A percentile compares a stretch with the other conserved stretches of the same genome.
Evolutionary conservation across 2,329 filamentous ascomycete species (phyloP).

Genomic region (Calonectria pauciramosa): DNA sequence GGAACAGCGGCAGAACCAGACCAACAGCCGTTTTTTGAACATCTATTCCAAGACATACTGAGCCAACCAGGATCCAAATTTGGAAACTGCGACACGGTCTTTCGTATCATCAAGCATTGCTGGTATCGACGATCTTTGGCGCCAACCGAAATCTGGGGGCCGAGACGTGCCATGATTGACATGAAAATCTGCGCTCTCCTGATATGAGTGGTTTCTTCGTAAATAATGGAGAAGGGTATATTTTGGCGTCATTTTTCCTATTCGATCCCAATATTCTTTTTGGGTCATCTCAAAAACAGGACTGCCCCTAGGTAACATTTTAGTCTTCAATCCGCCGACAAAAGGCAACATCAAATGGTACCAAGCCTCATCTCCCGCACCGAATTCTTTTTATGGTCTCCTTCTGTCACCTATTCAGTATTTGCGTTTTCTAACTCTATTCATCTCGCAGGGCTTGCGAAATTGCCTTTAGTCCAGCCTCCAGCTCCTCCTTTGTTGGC

Average conservation of each 20-base stretch:
- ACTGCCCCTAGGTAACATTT: not conserved
- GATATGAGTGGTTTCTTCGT: not conserved
- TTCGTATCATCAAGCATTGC: conserved; percentile 30
- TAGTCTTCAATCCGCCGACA: not conserved
- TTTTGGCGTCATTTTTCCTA: not conserved
- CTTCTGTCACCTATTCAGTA: no score
- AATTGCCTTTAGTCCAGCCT: conserved; percentile 37
- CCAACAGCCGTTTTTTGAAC: conserved; percentile 33
- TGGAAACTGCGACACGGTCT: conserved; percentile 35
- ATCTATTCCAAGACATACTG: conserved; percentile 19
- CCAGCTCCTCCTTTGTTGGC: conserved; percentile 37
- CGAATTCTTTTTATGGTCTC: not conserved
- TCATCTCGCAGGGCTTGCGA: conserved; percentile 17
- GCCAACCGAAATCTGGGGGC: conserved; percentile 27
- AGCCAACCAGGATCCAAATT: conserved; percentile 24
- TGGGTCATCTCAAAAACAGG: not conserved
- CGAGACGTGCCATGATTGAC: conserved; percentile 31
- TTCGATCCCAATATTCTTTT: not conserved
- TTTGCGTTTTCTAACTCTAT: not conserved
- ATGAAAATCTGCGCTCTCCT: conserved; percentile 39
- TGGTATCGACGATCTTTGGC: conserved; percentile 25
- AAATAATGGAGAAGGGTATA: not conserved
- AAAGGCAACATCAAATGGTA: not conserved
- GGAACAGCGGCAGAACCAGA: conserved; percentile 31
- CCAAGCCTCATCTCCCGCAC: not conserved